phyloP scores from a whole-genome alignment of 2,329 filamentous ascomycete genomes.

The Aspergillus novofumigatus region DNA sequence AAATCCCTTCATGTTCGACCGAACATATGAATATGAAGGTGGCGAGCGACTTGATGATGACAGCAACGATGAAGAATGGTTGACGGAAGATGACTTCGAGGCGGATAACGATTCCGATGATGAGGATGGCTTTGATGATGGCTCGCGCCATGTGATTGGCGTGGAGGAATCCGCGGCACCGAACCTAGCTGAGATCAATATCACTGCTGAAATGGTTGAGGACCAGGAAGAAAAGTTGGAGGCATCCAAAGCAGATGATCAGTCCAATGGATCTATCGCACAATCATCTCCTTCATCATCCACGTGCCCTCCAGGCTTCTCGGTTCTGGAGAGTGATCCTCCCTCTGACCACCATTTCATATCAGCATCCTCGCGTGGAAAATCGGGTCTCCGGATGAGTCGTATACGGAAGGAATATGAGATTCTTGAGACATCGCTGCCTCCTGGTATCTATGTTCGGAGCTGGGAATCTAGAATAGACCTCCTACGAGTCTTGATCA shows the following conservation, averaged over 20 bases:
- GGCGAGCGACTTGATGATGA: constrained; percentile 40
- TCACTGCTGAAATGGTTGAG: constrained; percentile 6
- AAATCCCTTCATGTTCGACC: constrained; percentile 3
- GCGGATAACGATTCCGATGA: constrained; percentile 29
- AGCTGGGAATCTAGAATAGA: constrained; percentile 58
- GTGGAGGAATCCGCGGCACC: not conserved
- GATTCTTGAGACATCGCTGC: constrained; percentile 53
- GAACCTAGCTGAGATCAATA: constrained; percentile 7
- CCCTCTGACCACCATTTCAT: constrained; percentile 44
- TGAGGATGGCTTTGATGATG: constrained; percentile 11
- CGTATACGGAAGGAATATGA: constrained; percentile 56
- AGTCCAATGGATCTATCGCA: not conserved
- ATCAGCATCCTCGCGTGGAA: constrained; percentile 20
- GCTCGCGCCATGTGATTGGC: not conserved
- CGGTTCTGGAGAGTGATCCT: constrained; percentile 39
- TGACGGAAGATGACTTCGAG: constrained; percentile 35
- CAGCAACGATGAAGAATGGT: constrained; percentile 40
- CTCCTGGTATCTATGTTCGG: constrained; percentile 54
- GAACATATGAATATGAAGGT: constrained; percentile 27
- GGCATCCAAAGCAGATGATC: not conserved
- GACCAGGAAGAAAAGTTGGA: constrained; percentile 1
- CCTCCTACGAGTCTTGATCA: constrained; percentile 54
- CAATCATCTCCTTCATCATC: constrained; percentile 3
- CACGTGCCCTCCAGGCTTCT: constrained; percentile 29
- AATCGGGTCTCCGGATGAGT: constrained; percentile 33